phyloP scores from a whole-genome alignment of 176 grass and related monocot genomes.

The Musa itinerans region DNA sequence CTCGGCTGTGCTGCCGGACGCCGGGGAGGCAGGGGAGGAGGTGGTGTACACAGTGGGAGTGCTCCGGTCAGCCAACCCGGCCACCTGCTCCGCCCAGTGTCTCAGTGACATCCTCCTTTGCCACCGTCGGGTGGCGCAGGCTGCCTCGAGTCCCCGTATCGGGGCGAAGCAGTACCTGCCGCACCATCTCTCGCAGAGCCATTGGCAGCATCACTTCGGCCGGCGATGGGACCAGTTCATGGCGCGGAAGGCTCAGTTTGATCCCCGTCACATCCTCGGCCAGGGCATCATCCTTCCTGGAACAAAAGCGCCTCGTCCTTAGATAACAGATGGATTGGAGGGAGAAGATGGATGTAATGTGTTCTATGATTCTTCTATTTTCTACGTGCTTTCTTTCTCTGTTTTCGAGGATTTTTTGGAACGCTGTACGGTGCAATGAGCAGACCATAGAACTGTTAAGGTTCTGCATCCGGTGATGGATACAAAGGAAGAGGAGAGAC shows the following conservation, averaged over 20 bases:
- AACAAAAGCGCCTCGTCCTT: neutral
- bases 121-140: neutral
- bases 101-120: neutral
- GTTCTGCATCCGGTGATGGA: no score
- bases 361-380: neutral
- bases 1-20: constrained; percentile 1
- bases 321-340: neutral
- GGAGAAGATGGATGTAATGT: neutral
- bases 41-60: neutral
- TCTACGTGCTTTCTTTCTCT: neutral
- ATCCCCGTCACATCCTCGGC: neutral
- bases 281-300: neutral
- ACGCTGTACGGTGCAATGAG: neutral
- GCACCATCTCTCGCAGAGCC: neutral
- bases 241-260: neutral
- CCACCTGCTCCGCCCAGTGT: neutral
- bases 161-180: constrained; percentile 5
- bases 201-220: neutral
- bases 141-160: neutral
- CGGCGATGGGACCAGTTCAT: neutral
- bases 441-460: neutral
- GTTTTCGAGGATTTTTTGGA: neutral
- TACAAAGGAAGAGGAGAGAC: no score
- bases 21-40: neutral
- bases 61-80: neutral